Base-by-base conservation (phyloP, 495 filamentous ascomycete species). In the Penicillium alfredii region DNA sequence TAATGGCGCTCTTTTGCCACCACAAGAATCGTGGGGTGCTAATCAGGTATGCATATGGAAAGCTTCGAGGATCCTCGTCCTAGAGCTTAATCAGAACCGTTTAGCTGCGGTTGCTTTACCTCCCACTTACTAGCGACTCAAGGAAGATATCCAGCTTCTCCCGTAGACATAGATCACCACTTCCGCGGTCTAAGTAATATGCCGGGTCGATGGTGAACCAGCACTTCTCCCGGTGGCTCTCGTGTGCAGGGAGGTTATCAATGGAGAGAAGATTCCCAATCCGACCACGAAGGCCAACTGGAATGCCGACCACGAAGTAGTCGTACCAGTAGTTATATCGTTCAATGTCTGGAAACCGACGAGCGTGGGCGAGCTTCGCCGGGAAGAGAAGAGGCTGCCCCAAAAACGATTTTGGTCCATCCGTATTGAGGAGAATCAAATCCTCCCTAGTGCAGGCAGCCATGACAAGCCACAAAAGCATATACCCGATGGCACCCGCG, bases 1-100 rank as follows among this genome's bases (percentile, higher is more conserved):
- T 85, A 11, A 86, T 80, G 1, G 82, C 81, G 47, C 86, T 89
- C 59, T 84, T 85, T n/a, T 73, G 73, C 47, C 82, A 84, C 13
- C 81, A 79, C 3, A 84, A 56, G 42, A 87, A 82, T n/a, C 70
- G 64, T 11, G 85, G 76, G 8, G 82, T 77, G 8, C 81, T 83
- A 21, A 82, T 59, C 27, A 89, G 60, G 57, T 88, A 89, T 8
- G 77, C 80, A 53, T 74, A 64, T 5, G 79, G 74, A 31, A 42
- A 55, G 15, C 49, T 18, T 9, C 22, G 14, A 2, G 48, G 41
- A 22, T 49, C 14, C 30, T 41, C 30, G 3, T 29, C 41, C 52
- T 55, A 38, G 2, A 8, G 10, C 5, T 32, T 11, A 38, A 26
- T n/a, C n/a, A n/a, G n/a, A n/a, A n/a, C n/a, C n/a, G n/a, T n/a